A percentile compares a stretch with the other conserved stretches of the same genome.
phyloP scores from a whole-genome alignment of 177 flowering plant species.

The Vitis hybrid region DNA sequence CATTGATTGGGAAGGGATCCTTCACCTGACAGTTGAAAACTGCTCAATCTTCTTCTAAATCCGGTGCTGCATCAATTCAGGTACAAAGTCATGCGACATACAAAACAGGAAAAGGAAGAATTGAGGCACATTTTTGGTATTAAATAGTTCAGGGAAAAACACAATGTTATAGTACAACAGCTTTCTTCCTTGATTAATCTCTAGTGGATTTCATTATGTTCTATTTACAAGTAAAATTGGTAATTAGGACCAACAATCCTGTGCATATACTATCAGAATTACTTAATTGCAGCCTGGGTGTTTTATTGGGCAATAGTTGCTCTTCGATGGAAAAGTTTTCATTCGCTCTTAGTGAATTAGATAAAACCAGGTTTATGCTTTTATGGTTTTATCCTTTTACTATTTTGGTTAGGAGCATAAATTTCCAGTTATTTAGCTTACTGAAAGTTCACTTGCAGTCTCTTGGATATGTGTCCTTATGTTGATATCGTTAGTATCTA shows the following conservation, averaged over 20 bases:
- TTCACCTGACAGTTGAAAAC: not conserved
- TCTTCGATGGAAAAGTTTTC: too few species aligned
- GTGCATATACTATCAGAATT: not conserved
- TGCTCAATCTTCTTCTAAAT: not conserved
- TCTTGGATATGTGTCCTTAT: too few species aligned
- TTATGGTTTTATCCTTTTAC: too few species aligned
- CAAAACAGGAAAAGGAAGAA: not conserved
- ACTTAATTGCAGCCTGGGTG: too few species aligned
- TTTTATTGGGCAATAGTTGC: not conserved
- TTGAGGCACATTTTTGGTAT: not conserved
- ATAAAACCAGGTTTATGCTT: too few species aligned
- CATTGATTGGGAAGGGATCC: not conserved
- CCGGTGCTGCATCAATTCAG: not conserved
- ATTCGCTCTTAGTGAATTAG: too few species aligned
- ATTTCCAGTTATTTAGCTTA: not conserved
- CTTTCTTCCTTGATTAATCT: not conserved
- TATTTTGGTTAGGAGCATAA: too few species aligned
- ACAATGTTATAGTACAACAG: not conserved
- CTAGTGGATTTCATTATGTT: not conserved
- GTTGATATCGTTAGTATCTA: too few species aligned
- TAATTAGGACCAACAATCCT: not conserved
- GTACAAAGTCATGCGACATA: not conserved
- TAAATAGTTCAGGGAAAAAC: not conserved
- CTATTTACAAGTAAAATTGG: not conserved
- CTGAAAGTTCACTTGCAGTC: constrained; percentile 13